Percentiles rank a stretch among this genome's conserved stretches.
Conservation (phyloP, 129 eudicot genomes). For the Kitagawia praeruptora region DNA sequence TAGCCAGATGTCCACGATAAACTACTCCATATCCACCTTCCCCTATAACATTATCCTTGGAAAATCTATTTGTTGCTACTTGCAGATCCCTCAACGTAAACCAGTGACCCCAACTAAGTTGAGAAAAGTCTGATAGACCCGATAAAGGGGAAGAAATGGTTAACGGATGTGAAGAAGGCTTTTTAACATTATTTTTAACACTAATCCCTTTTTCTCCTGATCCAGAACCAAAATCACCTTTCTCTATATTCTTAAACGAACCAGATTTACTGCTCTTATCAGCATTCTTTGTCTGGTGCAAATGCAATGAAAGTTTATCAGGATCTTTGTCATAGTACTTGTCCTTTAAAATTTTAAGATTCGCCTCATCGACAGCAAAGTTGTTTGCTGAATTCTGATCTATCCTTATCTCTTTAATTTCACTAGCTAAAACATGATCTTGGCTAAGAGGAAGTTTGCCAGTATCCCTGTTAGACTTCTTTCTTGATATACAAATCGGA, state of each 20-base stretch:
- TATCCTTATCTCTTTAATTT: constrained; percentile 70
- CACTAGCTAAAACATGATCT: constrained; percentile 51
- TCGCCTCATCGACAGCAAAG: constrained; percentile 19
- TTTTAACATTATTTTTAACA: not conserved
- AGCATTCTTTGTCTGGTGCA: constrained; percentile 37
- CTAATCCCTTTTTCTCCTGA: constrained; percentile 39
- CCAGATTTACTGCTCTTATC: constrained; percentile 46
- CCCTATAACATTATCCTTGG: constrained; percentile 27
- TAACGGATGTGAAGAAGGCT: constrained; percentile 43
- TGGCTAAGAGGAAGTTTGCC: constrained; percentile 37
- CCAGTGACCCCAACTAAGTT: constrained; percentile 52
- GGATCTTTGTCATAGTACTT: constrained; percentile 33
- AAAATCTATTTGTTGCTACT: constrained; percentile 24
- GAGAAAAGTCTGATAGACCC: constrained; percentile 77
- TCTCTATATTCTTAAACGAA: constrained; percentile 51
- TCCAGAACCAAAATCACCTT: constrained; percentile 35
- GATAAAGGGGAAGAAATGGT: constrained; percentile 51
- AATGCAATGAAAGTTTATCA: constrained; percentile 36
- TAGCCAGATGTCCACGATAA: constrained; percentile 19
- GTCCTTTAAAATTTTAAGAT: constrained; percentile 12
- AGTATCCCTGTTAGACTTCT: constrained; percentile 39
- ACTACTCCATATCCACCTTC: constrained; percentile 38
- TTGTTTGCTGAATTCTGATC: constrained; percentile 51
- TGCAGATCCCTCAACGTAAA: constrained; percentile 27
- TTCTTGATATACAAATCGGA: constrained; percentile 53